Evolutionary conservation across 2,329 filamentous ascomycete species (phyloP), one percentile per base, ranked within the genome.

Genomic region (Microthyrium microscopicum): DNA sequence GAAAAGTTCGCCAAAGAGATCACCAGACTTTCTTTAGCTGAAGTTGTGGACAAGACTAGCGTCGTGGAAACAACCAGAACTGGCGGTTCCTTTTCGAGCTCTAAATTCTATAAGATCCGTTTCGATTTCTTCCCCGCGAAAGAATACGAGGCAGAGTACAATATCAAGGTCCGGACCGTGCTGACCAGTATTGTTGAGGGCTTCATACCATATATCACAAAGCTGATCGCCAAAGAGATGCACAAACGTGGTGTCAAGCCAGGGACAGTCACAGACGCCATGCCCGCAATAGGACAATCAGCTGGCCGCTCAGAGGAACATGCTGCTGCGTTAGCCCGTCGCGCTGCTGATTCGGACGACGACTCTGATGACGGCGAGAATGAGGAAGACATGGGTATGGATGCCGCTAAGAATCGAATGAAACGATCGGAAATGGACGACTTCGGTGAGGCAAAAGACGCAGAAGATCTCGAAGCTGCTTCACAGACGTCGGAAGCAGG

Each of bases 1-100:
- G 73, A 84, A 46, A 70, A 66, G 30, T 95, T 98, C 49, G 78
- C 85, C 30, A 98, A 98, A 60, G 79, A 75, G 18, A 92, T 95
- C 49, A 92, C 81, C 48, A 74, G 79, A 40, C 67, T 95, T 28
- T 81, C 79, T 4, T 65, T 98, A 27, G 75, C 81, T 0, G 77
- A 91, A 45, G 72, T 98, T 22, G 59, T 94, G 20, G 81, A 95
- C 50, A 74, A 75, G 41, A 77, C 83, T 11, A 72, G 67, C 2
- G 79, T 95, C 16, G 76, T 73, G 34, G 91, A 98, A 56, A 72
- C 68, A 19, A 71, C 87, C 33, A 81, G 81, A 9, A 68, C 70
- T 38, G 83, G 82, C 26, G 57, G 71, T 20, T 70, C 70, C 4
- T 68, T 74, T 47, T 58, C 66, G 1, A 68, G 81, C 45, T 81